Evolutionary conservation across 139 green algal genomes (phyloP), one percentile per base, ranked within the genome.

Genomic region (Closterium sp.): DNA sequence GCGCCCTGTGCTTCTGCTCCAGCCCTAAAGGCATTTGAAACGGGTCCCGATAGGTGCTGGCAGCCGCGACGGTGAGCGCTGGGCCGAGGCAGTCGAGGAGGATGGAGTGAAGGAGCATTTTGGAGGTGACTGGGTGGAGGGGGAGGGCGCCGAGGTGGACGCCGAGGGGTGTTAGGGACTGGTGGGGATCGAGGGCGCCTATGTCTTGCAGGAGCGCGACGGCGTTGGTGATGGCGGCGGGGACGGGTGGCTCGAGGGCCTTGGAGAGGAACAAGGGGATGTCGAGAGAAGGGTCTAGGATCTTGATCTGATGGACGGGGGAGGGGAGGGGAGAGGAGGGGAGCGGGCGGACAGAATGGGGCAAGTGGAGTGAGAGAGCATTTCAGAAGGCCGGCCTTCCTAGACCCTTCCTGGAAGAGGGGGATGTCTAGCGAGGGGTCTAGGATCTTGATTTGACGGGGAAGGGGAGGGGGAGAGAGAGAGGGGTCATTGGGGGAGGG

Each of bases 41-140:
- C 11, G 91, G 90, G 6, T 94, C 91, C n/a, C 91, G 88, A 34
- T 91, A 91, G 32, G 32, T 28, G 24, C 89, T 84, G 13, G 89
- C 94, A 21, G 87, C 95, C 27, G 95, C 95, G 7, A 96, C 90
- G 4, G 95, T 96, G 1, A 96, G 79, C 10, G 94, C 91, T 7
- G 94, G 93, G 70, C 95, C 93, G 1, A 96, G 62, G 24, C 93
- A 95, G 19, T 95, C 91, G 0, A 96, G 92, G 10, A 96, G 42
- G 29, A 93, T 70, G 0, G 87, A 95, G 86, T 95, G 94, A 19
- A 96, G 84, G 22, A 96, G 86, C 92, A 96, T 95, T 88, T 96
- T 96, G 30, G 95, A 85, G 90, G 92, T 91, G 88, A 79, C 73
- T 5, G 94, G 94, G 30, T 94, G 89, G 27, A 96, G 32, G 5